Evolutionary conservation across 768 basidiomycete species (phyloP).

Genomic region (Mycena sanguinolenta): DNA sequence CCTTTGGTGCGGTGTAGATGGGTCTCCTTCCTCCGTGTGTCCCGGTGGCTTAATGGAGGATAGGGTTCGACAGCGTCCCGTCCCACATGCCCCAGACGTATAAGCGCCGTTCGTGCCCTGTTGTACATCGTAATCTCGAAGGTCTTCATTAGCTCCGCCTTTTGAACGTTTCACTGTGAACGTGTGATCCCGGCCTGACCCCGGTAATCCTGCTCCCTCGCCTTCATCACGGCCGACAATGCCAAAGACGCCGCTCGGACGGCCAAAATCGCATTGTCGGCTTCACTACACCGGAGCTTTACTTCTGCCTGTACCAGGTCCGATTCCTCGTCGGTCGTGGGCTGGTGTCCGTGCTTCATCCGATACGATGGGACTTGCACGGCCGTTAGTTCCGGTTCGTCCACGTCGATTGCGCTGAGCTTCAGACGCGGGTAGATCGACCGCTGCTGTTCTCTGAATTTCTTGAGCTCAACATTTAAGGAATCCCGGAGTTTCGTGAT

Average conservation of each 20-base stretch:
- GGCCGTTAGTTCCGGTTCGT: slow-evolving; percentile 29
- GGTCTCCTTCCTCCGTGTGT: no score
- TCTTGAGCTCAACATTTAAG: slow-evolving; percentile 8
- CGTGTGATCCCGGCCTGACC: slow-evolving; percentile 1
- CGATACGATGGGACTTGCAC: slow-evolving; percentile 25
- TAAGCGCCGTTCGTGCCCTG: no score
- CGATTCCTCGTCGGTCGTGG: background rate
- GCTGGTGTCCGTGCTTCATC: slow-evolving; percentile 18
- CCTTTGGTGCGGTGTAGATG: no score
- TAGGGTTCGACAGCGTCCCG: no score
- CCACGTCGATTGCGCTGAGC: slow-evolving; percentile 27
- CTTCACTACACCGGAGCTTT: slow-evolving; percentile 13
- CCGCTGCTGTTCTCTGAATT: slow-evolving; percentile 18
- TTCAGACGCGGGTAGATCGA: slow-evolving; percentile 17
- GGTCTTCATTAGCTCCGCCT: slow-evolving; percentile 21
- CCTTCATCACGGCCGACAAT: no score
- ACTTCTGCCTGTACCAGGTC: slow-evolving; percentile 13
- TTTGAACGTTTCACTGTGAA: slow-evolving; percentile 21
- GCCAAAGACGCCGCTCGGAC: no score
- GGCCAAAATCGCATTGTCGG: slow-evolving; percentile 18
- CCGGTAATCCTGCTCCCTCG: no score
- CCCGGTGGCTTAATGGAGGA: no score
- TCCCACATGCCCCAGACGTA: no score
- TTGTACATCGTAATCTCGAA: slow-evolving; percentile 27
- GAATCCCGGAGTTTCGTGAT: slow-evolving; percentile 20